Conservation (phyloP, 2,329 filamentous ascomycete genomes). For the Verticillium nonalfalfae region DNA sequence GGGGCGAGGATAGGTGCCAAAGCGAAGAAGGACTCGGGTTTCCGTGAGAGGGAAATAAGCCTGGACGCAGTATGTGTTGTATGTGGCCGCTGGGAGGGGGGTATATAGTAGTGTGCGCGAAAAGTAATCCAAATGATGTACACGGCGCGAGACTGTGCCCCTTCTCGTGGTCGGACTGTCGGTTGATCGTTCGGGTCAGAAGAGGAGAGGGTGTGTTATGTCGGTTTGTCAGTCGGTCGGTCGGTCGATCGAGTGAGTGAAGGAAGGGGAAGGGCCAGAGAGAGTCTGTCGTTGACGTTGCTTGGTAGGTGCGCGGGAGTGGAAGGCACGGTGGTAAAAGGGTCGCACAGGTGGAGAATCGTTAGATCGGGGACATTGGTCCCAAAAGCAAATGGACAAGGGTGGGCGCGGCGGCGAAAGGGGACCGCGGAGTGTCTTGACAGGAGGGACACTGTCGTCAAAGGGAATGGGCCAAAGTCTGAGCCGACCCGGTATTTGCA, state of each 20-base stretch:
- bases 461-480: neutral
- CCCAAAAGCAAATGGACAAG: neutral
- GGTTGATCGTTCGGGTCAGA: neutral
- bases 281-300: neutral
- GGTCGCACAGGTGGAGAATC: slow-evolving; percentile 1
- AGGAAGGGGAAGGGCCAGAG: neutral
- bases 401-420: neutral
- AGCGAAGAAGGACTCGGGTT: neutral
- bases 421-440: neutral
- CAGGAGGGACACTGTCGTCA: neutral
- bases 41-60: neutral
- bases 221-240: neutral
- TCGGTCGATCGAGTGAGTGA: neutral
- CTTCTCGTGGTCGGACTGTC: neutral
- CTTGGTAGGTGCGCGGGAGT: neutral
- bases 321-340: neutral
- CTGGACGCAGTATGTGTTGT: neutral
- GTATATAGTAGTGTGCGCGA: neutral
- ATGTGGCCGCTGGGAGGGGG: neutral
- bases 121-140: neutral
- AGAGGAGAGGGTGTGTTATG: neutral
- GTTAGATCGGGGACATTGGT: neutral
- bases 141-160: neutral
- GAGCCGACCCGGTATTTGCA: neutral
- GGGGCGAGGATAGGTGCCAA: neutral